Evolutionary conservation across 1,139 yeast species (phyloP).

Genomic region (Martiniozyma asiatica): DNA sequence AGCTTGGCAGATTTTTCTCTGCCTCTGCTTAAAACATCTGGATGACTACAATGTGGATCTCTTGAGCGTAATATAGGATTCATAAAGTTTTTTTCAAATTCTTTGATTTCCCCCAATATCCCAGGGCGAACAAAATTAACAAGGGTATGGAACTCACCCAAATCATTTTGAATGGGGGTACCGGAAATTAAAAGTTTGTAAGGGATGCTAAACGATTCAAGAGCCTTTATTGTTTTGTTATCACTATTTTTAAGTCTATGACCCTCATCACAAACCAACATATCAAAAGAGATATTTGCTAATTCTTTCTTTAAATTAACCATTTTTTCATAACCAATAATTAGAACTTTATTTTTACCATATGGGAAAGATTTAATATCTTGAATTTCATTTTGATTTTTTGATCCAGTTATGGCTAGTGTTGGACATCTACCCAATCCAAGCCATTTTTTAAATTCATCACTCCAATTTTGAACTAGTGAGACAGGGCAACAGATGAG

Average conservation of each 20-base stretch:
- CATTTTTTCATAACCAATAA: conserved; percentile 81
- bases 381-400: conserved; percentile 42
- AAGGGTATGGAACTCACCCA: conserved; percentile 71
- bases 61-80: conserved; percentile 65
- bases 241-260: conserved; percentile 66
- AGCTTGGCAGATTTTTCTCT: conserved; percentile 49
- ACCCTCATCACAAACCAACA: conserved; percentile 91
- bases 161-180: conserved; percentile 90
- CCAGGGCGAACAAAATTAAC: conserved; percentile 82
- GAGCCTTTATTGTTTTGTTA: conserved; percentile 57
- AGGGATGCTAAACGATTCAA: conserved; percentile 43
- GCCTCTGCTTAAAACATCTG: conserved; percentile 41
- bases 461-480: conserved; percentile 74
- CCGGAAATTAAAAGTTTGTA: conserved; percentile 67
- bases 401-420: conserved; percentile 37
- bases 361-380: conserved; percentile 41
- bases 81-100: conserved; percentile 57
- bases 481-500: conserved; percentile 90
- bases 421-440: conserved; percentile 47
- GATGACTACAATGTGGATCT: conserved; percentile 55
- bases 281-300: conserved; percentile 38
- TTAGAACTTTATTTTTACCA: conserved; percentile 63
- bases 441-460: conserved; percentile 85
- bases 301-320: conserved; percentile 47
- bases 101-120: conserved; percentile 46